Base-by-base conservation (phyloP, 208 protist species). In the Trypanosoma conorhini region DNA sequence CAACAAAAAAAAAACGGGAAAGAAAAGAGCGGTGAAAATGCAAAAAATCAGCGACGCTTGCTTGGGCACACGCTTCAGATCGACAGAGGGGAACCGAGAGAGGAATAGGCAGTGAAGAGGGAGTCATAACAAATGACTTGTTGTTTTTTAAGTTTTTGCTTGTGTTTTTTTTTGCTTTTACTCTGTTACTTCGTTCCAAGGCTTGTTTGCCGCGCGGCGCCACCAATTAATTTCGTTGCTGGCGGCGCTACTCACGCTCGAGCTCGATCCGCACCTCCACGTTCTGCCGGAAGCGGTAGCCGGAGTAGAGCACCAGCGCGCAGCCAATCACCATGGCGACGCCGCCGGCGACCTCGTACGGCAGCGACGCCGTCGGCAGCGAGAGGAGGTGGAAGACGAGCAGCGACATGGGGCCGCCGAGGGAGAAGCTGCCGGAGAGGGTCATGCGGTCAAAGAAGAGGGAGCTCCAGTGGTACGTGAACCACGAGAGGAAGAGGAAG, bases 391-490 rank as follows among this genome's bases (percentile, higher is more conserved):
- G 22, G 55, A 66, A 80, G 28, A 57, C 28, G 15, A 76, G n/a
- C n/a, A 80, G 38, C 10, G 69, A 42, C 40, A 76, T 67, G 7
- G 75, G 69, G n/a, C 52, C 57, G 13, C 67, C 67, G 8, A 76
- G 46, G n/a, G 62, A 74, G 50, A 76, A 80, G 28, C 68, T 71
- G 21, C 68, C 75, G 13, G 69, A 69, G 22, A 75, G 62, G 9
- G 62, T 75, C 62, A 80, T 67, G n/a, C 69, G 67, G 58, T 76
- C 68, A 67, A 80, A 76, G 22, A 72, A 80, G 17, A 74, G 69
- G 15, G 69, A 80, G 24, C 65, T 70, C 58, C 66, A 76, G 61
- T 76, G 69, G 44, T 76, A 70, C 3, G 63, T 64, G 28, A 80
- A 67, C 59, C 70, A 74, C 5, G 58, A 80, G 5, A 80, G 24